These are phyloP conservation scores for Tulasnella sp. DNA, from an alignment of 768 basidiomycete species.

Conservation along the genomic window DNA sequence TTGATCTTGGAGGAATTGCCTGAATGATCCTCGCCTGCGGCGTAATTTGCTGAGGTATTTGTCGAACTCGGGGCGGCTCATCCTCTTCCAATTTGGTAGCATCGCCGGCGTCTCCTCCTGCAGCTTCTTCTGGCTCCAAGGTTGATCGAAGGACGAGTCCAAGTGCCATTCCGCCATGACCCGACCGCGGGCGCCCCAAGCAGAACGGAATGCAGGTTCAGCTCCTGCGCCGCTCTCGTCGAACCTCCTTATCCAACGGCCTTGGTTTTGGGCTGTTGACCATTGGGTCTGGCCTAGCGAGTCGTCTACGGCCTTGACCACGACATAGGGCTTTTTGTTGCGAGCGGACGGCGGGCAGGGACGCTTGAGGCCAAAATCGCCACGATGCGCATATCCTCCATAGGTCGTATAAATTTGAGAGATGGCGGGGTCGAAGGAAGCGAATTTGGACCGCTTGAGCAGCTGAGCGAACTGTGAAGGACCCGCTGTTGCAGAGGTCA, in stretches of 20 bases:
- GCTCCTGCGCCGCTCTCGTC: conserved; percentile 52
- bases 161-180: conserved; percentile 24
- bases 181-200: background rate
- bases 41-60: conserved; percentile 59
- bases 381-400: conserved; percentile 65
- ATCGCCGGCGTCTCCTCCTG: conserved; percentile 30
- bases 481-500: conserved; percentile 34
- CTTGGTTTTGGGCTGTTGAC: conserved; percentile 61
- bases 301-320: conserved; percentile 64
- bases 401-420: conserved; percentile 72
- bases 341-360: conserved; percentile 56
- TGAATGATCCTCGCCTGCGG: conserved; percentile 52
- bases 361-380: conserved; percentile 83
- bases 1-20: conserved; percentile 41
- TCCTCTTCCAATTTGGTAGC: conserved; percentile 54
- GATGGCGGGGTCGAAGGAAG: conserved; percentile 70
- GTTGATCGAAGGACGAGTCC: conserved; percentile 24
- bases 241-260: conserved; percentile 62
- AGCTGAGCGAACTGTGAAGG: conserved; percentile 71
- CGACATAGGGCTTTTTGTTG: conserved; percentile 59
- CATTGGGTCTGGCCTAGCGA: conserved; percentile 74
- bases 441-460: conserved; percentile 77
- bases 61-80: conserved; percentile 56
- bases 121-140: background rate
- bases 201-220: background rate